phyloP scores from a whole-genome alignment of 306 rosid species.

The Pachyrhizus erosus region DNA sequence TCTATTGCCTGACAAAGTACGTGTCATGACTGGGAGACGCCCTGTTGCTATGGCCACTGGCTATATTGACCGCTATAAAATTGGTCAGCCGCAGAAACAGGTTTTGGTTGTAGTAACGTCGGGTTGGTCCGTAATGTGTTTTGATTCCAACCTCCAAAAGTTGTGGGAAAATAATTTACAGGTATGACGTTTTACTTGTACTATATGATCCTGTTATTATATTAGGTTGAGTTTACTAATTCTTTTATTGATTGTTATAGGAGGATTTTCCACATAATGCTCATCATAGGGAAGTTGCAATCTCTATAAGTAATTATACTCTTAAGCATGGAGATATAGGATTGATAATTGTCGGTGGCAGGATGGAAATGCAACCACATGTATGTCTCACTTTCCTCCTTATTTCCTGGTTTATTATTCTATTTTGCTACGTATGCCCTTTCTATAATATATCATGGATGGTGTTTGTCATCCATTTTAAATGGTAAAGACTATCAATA shows the following conservation, averaged over 20 bases:
- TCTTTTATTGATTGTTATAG: constrained; percentile 51
- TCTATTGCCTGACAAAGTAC: constrained; percentile 89
- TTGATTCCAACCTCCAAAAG: constrained; percentile 89
- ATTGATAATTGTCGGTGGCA: constrained; percentile 92
- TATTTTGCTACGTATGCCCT: not conserved
- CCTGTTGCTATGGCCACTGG: constrained; percentile 98
- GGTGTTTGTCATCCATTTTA: constrained; percentile 15
- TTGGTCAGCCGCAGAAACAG: constrained; percentile 74
- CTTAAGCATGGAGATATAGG: constrained; percentile 95
- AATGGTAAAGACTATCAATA: not conserved
- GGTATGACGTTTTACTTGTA: constrained; percentile 50
- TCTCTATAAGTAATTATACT: constrained; percentile 87
- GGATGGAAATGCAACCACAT: constrained; percentile 97
- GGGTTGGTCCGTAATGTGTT: constrained; percentile 98
- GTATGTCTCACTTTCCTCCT: constrained; percentile 55
- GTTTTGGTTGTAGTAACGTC: constrained; percentile 96
- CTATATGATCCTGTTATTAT: not conserved
- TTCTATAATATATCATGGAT: not conserved
- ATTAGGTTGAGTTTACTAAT: constrained; percentile 15
- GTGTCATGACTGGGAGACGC: constrained; percentile 86
- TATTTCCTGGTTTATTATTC: constrained; percentile 21
- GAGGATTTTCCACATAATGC: constrained; percentile 97
- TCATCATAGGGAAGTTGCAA: constrained; percentile 92
- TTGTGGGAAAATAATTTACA: constrained; percentile 94
- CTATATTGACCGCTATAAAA: constrained; percentile 69